Percentiles rank a stretch among this genome's conserved stretches.
phyloP scores from a whole-genome alignment of 495 filamentous ascomycete species.

The Amphirosellinia nigrospora region DNA sequence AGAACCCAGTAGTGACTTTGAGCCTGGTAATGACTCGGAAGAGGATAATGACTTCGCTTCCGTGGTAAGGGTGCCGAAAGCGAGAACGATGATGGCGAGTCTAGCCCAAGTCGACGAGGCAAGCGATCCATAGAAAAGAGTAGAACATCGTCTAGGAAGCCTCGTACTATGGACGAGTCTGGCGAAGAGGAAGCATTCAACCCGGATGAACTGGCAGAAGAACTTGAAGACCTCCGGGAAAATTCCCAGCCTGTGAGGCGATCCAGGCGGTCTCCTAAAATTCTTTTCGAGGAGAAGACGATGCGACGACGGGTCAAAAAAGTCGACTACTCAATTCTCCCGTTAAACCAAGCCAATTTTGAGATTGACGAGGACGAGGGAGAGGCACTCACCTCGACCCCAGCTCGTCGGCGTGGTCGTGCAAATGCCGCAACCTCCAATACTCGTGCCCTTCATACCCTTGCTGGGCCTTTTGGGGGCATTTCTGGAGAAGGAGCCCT shows the following conservation, averaged over 20 bases:
- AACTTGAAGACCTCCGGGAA: constrained; percentile 69
- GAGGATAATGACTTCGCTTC: constrained; percentile 56
- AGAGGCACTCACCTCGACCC: constrained; percentile 64
- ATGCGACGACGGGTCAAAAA: constrained; percentile 49
- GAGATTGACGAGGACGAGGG: constrained; percentile 73
- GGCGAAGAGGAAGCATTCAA: constrained; percentile 72
- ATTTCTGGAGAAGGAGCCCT: constrained; percentile 72
- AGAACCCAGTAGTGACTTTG: constrained; percentile 87
- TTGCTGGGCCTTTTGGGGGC: constrained; percentile 91
- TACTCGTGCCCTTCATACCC: constrained; percentile 75
- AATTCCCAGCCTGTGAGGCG: constrained; percentile 54
- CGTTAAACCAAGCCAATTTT: constrained; percentile 71
- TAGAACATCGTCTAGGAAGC: constrained; percentile 43
- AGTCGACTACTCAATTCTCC: constrained; percentile 64
- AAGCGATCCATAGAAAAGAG: constrained; percentile 47
- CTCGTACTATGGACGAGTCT: constrained; percentile 41
- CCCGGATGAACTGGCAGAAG: constrained; percentile 79
- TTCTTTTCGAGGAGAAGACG: constrained; percentile 58
- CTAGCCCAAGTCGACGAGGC: constrained; percentile 48
- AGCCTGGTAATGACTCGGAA: constrained; percentile 70
- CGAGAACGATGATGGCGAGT: constrained; percentile 48
- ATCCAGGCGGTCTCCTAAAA: constrained; percentile 61
- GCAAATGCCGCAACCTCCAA: constrained; percentile 64
- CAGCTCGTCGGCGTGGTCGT: constrained; percentile 67
- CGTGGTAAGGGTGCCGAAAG: constrained; percentile 36